Conservation (phyloP, 2,329 filamentous ascomycete genomes). For the Laburnicola sp. region DNA sequence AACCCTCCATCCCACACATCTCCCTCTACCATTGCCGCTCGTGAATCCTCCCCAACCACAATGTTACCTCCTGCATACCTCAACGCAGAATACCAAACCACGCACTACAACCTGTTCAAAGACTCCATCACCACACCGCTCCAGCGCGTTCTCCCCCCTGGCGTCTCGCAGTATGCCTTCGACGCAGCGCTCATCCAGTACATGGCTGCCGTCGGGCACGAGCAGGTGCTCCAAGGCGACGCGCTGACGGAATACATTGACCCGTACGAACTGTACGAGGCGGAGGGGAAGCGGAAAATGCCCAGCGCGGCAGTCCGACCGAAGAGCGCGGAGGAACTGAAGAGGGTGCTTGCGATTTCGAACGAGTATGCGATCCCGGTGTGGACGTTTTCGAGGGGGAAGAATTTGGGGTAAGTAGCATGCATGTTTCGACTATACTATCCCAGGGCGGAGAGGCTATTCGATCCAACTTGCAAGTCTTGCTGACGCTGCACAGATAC, state of each 20-base stretch:
- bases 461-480: no score
- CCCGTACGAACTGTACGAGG: slow-evolving; percentile 52
- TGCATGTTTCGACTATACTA: no score
- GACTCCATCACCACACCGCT: slow-evolving; percentile 46
- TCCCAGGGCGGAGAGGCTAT: no score
- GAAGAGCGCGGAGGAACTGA: slow-evolving; percentile 27
- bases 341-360: slow-evolving; percentile 25
- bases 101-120: slow-evolving; percentile 49
- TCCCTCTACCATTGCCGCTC: no score
- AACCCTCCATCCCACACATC: no score
- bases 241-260: slow-evolving; percentile 52
- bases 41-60: neutral
- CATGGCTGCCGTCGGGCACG: slow-evolving; percentile 41
- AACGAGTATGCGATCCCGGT: slow-evolving; percentile 35
- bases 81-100: slow-evolving; percentile 49
- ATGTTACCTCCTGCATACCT: slow-evolving; percentile 37
- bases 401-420: slow-evolving; percentile 44
- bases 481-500: slow-evolving; percentile 26
- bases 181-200: slow-evolving; percentile 44
- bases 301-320: slow-evolving; percentile 51
- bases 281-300: slow-evolving; percentile 45
- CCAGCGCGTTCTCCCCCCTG: slow-evolving; percentile 47
- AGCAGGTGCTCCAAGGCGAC: slow-evolving; percentile 47
- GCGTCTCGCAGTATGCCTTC: slow-evolving; percentile 45
- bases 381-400: slow-evolving; percentile 39